Percentiles rank a stretch among this genome's conserved stretches.
Evolutionary conservation across 306 rosid species (phyloP).

Genomic region (Macrotyloma uniflorum): DNA sequence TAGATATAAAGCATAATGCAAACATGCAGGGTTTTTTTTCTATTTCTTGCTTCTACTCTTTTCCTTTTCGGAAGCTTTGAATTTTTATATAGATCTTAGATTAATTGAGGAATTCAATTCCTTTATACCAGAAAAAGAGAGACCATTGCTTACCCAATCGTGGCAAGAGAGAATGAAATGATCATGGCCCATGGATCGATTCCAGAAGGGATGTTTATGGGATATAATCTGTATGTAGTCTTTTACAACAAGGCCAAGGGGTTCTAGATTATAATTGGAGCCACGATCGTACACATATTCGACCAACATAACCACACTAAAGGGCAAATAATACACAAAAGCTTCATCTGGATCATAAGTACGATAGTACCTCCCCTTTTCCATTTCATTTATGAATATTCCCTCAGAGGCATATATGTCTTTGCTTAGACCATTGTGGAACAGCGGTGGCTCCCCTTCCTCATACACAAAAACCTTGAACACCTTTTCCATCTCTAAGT

Average conservation of each 20-base stretch:
- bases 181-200: constrained; percentile 56
- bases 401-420: constrained; percentile 61
- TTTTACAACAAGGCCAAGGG: constrained; percentile 32
- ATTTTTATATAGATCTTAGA: neutral
- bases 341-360: constrained; percentile 60
- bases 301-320: constrained; percentile 57
- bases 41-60: too few species aligned
- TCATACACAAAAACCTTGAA: constrained; percentile 65
- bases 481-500: constrained; percentile 63
- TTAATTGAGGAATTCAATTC: neutral
- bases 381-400: constrained; percentile 59
- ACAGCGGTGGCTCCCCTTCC: constrained; percentile 65
- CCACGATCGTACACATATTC: constrained; percentile 36
- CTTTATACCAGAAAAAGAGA: neutral
- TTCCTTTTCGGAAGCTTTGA: neutral
- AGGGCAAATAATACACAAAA: constrained; percentile 54
- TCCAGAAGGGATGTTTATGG: constrained; percentile 59
- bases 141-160: constrained; percentile 49
- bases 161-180: constrained; percentile 75
- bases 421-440: constrained; percentile 55
- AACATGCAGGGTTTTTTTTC: neutral
- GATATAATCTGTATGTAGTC: constrained; percentile 53
- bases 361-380: constrained; percentile 47
- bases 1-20: neutral
- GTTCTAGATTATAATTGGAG: neutral